A percentile compares a stretch with the other conserved stretches of the same genome.
Conservation (phyloP, 192 early-diverging fungal species). For the Coemansia sp. region DNA sequence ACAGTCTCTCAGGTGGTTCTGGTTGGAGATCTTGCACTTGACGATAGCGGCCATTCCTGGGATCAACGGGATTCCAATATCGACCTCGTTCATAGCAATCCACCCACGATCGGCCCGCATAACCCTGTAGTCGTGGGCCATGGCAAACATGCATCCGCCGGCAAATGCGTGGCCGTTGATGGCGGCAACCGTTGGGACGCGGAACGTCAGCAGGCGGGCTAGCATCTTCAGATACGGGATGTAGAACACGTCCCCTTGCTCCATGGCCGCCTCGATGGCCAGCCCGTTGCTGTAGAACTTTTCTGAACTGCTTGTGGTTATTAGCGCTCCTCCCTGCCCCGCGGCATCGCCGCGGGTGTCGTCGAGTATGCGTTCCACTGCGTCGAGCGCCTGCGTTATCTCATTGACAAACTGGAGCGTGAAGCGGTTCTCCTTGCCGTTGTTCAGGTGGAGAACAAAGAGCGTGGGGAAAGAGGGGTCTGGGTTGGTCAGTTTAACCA, state of each 20-base stretch:
- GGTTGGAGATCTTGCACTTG: slow-evolving; percentile 60
- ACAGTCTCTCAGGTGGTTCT: slow-evolving; percentile 62
- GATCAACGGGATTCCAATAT: slow-evolving; percentile 64
- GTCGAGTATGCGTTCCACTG: slow-evolving; percentile 55
- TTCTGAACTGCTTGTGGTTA: slow-evolving; percentile 60
- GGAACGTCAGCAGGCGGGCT: slow-evolving; percentile 62
- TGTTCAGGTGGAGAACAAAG: slow-evolving; percentile 66
- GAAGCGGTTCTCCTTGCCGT: slow-evolving; percentile 69
- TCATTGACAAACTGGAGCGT: slow-evolving; percentile 58
- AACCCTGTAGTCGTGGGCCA: slow-evolving; percentile 68
- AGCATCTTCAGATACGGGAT: slow-evolving; percentile 59
- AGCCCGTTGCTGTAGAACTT: slow-evolving; percentile 78
- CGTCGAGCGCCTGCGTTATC: slow-evolving; percentile 62
- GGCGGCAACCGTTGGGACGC: slow-evolving; percentile 72
- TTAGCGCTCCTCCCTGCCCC: slow-evolving; percentile 56
- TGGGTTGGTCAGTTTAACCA: slow-evolving; percentile 46
- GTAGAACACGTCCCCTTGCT: slow-evolving; percentile 54
- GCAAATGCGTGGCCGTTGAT: slow-evolving; percentile 81
- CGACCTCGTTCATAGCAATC: slow-evolving; percentile 79
- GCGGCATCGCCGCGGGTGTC: slow-evolving; percentile 37
- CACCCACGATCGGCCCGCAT: slow-evolving; percentile 75
- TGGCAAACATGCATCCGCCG: slow-evolving; percentile 66
- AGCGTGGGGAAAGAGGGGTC: slow-evolving; percentile 40
- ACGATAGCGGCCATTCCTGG: slow-evolving; percentile 72
- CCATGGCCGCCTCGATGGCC: slow-evolving; percentile 56